phyloP scores from a whole-genome alignment of 2,329 filamentous ascomycete genomes.

The Colletotrichum sp. region DNA sequence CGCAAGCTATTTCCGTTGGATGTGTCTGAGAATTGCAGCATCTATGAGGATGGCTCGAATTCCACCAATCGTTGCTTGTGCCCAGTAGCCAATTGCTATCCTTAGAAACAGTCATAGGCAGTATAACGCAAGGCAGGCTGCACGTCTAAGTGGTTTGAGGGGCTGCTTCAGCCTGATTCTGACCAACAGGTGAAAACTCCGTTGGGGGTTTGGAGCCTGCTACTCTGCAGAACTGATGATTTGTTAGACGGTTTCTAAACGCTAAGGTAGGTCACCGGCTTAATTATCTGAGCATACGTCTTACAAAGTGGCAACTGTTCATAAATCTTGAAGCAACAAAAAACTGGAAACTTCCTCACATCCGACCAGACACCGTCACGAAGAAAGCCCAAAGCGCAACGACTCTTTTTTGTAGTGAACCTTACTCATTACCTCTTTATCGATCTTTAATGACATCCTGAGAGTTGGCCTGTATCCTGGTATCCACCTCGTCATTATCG shows the following conservation, averaged over 20 bases:
- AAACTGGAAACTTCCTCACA: neutral
- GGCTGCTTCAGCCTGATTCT: neutral
- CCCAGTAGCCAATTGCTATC: neutral
- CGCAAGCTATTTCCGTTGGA: neutral
- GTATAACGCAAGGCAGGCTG: neutral
- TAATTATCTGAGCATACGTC: too few species aligned
- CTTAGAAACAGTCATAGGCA: neutral
- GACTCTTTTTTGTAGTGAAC: neutral
- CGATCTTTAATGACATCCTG: neutral
- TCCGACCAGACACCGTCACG: neutral
- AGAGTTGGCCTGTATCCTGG: neutral
- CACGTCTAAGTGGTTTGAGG: too few species aligned
- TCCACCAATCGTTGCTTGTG: neutral
- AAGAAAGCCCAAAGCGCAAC: neutral
- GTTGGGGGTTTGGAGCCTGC: neutral
- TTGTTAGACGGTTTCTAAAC: neutral
- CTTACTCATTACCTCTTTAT: neutral
- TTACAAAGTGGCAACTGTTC: too few species aligned
- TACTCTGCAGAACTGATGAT: neutral
- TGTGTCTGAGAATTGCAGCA: neutral
- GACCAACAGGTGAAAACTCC: neutral
- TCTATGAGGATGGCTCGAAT: neutral
- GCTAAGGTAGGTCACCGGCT: too few species aligned
- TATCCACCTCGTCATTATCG: neutral
- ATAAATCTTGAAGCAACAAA: neutral